phyloP scores from a whole-genome alignment of 768 basidiomycete genomes.

The Psilocybe cubensis region DNA sequence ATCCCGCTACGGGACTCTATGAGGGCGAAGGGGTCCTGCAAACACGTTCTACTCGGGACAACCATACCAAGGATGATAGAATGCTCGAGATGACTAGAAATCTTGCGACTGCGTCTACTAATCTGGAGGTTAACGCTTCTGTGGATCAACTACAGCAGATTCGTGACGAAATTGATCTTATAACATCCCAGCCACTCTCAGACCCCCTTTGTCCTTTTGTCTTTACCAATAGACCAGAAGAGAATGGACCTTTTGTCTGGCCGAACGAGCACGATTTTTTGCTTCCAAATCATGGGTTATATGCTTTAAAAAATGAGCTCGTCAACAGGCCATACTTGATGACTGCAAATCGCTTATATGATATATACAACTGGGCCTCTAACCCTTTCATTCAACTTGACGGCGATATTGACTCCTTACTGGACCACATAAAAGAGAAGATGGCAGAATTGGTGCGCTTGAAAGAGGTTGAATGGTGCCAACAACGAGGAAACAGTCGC shows the following conservation, averaged over 20 bases:
- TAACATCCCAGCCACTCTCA: not conserved
- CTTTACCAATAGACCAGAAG: conserved; percentile 2
- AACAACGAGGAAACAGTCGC: conserved; percentile 5
- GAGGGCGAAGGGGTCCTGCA: conserved; percentile 17
- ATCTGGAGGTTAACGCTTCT: not conserved
- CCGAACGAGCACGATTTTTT: not conserved
- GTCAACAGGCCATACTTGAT: not conserved
- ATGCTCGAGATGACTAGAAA: not conserved
- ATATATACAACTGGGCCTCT: conserved; percentile 1
- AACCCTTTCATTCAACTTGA: not conserved
- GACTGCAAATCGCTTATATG: not conserved
- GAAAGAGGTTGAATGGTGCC: conserved; percentile 21
- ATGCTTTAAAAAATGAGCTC: not conserved
- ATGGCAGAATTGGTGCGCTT: conserved; percentile 11
- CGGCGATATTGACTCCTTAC: not conserved
- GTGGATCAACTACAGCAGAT: conserved; percentile 5
- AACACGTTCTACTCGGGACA: conserved; percentile 16
- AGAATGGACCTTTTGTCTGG: not conserved
- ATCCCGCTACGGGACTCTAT: conserved; percentile 16
- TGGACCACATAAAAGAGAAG: conserved; percentile 8
- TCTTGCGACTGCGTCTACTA: not conserved
- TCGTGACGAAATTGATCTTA: conserved; percentile 5
- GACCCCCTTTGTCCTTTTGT: not conserved
- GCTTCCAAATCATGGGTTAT: not conserved
- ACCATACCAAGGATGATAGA: conserved; percentile 21